Evolutionary conservation across 345 rosid genomes (phyloP).

Genomic region (Rhodamnia argentea): DNA sequence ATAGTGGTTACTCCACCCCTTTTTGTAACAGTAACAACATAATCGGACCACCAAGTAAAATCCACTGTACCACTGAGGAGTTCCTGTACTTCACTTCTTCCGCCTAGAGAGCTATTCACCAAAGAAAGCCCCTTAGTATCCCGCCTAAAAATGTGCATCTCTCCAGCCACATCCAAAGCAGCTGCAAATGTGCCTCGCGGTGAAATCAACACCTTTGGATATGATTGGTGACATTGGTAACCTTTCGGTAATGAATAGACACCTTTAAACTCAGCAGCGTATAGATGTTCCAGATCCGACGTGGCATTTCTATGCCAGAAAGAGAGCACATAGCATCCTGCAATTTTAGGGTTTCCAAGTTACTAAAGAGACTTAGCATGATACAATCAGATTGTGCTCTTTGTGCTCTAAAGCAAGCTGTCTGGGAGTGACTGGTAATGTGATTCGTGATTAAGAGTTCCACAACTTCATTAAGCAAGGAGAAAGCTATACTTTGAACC

Average conservation of each 20-base stretch:
- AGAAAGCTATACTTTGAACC: neutral
- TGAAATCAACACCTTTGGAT: slow-evolving; percentile 76
- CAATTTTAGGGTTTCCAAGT: neutral
- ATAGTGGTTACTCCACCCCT: slow-evolving; percentile 40
- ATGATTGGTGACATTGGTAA: slow-evolving; percentile 26
- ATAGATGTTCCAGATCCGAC: slow-evolving; percentile 42
- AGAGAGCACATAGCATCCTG: slow-evolving; percentile 63
- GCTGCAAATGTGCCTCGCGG: slow-evolving; percentile 58
- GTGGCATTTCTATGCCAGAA: slow-evolving; percentile 50
- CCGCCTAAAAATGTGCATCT: slow-evolving; percentile 50
- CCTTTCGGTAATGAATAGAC: slow-evolving; percentile 29
- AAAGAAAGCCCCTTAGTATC: slow-evolving; percentile 33
- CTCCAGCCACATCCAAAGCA: slow-evolving; percentile 57
- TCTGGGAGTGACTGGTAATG: neutral
- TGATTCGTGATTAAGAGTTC: neutral
- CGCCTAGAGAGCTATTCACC: slow-evolving; percentile 18
- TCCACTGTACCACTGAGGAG: slow-evolving; percentile 39
- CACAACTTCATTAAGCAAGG: neutral
- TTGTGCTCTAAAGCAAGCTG: neutral
- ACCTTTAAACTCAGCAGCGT: slow-evolving; percentile 57
- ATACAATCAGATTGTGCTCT: neutral
- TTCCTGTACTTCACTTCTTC: slow-evolving; percentile 10
- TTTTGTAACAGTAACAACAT: slow-evolving; percentile 49
- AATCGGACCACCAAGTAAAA: slow-evolving; percentile 95
- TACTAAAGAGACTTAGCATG: neutral